Conservation (phyloP, 2,329 filamentous ascomycete genomes). For the Corinectria fuckeliana region DNA sequence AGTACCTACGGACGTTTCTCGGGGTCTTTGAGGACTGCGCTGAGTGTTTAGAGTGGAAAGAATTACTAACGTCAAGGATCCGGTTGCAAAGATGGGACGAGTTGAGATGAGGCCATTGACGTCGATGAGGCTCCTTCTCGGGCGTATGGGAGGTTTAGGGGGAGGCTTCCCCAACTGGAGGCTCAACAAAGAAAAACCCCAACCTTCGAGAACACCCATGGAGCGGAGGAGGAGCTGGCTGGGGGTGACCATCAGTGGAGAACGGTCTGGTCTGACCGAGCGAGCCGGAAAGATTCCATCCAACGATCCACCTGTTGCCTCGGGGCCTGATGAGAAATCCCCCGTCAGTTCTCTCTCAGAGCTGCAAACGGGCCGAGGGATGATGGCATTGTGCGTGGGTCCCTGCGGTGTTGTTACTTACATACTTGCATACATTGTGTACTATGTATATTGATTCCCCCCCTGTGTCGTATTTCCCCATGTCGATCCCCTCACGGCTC, state of each 20-base stretch:
- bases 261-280: neutral
- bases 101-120: neutral
- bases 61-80: neutral
- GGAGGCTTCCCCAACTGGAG: constrained; percentile 10
- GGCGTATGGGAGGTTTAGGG: too few relatives aligned
- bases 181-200: neutral
- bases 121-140: neutral
- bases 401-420: too few relatives aligned
- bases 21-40: neutral
- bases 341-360: neutral
- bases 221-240: neutral
- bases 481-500: constrained; percentile 22
- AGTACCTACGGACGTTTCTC: neutral
- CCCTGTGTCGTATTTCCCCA: neutral
- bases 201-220: neutral
- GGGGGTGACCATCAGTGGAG: constrained; percentile 4
- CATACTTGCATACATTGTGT: too few relatives aligned
- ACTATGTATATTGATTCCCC: too few relatives aligned
- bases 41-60: neutral
- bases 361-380: neutral
- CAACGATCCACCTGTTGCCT: constrained; percentile 1
- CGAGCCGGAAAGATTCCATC: constrained; percentile 2
- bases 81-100: neutral
- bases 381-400: neutral
- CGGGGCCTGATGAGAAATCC: neutral